Evolutionary conservation across 331 rosid genomes (phyloP), one percentile per base, ranked within the genome.

Genomic region (Pyracantha coccinea): DNA sequence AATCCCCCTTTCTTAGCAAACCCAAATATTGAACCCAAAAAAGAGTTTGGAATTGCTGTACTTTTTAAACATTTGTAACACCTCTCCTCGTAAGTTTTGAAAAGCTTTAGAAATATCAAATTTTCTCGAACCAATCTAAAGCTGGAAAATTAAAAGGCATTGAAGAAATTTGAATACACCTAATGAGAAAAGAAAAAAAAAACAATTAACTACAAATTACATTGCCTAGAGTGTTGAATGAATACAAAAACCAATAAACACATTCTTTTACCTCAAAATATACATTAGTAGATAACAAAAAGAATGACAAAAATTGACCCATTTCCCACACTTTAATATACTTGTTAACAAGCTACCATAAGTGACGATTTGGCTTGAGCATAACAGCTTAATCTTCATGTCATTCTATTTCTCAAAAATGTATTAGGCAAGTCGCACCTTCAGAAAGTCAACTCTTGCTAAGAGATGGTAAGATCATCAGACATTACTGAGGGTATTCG

Each of bases 401-500:
- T 53, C 31, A 38, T 67, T 67, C 33, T 23, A 24, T 44, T 24
- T 41, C n/a, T 4, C 14, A 4, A 29, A 23, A 31, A 17, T 41
- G 33, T 13, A 60, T 11, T 17, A 17, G 21, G 38, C 41, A 3
- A 28, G 28, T 21, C 69, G 20, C 29, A 69, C 16, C 15, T 29
- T 33, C 27, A 50, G 73, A 69, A 73, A 44, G 68, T 32, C 53
- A 33, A 60, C 73, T 68, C 63, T 60, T 12, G 66, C 47, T 41
- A 41, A 11, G 47, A 41, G 47, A 41, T 11, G 47, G 47, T 53
- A 57, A 89, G 93, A 89, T 93, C 98, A 31, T 52, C 50, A n/a
- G 97, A 93, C 84, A 81, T 68, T 33, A 92, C 71, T 16, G 92
- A 89, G 69, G 93, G 91, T 79, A 91, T 93, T 82, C 97, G 82